Percentiles rank a stretch among this genome's conserved stretches.
phyloP scores from a whole-genome alignment of 345 rosid species.

The Brassica incana region DNA sequence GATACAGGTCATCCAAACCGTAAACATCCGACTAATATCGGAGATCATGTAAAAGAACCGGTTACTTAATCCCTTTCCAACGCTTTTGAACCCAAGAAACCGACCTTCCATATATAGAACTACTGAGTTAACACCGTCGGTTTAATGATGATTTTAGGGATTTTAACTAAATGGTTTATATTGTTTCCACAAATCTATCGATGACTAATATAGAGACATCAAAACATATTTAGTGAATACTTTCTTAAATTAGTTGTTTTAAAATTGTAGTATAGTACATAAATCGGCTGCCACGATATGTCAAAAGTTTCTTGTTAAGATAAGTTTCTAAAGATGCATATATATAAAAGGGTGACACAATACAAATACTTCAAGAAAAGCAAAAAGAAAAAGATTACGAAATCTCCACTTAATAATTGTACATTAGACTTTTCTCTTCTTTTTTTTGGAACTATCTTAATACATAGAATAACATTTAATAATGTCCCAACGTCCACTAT shows the following conservation, averaged over 20 bases:
- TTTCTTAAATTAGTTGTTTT: not conserved
- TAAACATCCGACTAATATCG: too few relatives aligned
- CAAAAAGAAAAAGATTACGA: not conserved
- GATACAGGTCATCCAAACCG: too few relatives aligned
- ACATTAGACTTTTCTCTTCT: not conserved
- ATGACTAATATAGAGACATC: not conserved
- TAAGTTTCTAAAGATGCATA: not conserved
- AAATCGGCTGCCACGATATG: not conserved
- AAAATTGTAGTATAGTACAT: not conserved
- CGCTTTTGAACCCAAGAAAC: too few relatives aligned
- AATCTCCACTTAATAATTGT: not conserved
- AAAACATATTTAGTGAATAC: not conserved
- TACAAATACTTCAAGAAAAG: too few relatives aligned
- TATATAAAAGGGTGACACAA: too few relatives aligned
- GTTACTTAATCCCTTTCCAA: too few relatives aligned
- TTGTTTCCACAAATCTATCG: not conserved
- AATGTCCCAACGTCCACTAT: slow-evolving; percentile 15
- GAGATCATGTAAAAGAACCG: too few relatives aligned
- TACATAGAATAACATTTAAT: slow-evolving; percentile 11
- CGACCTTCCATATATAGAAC: too few relatives aligned
- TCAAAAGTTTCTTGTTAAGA: not conserved
- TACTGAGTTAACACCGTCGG: too few relatives aligned
- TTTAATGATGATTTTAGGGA: too few relatives aligned
- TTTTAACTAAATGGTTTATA: not conserved
- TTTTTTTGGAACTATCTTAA: not conserved